Evolutionary conservation across 805 yeast genomes (phyloP).

Genomic region (Kodamaea restingae): DNA sequence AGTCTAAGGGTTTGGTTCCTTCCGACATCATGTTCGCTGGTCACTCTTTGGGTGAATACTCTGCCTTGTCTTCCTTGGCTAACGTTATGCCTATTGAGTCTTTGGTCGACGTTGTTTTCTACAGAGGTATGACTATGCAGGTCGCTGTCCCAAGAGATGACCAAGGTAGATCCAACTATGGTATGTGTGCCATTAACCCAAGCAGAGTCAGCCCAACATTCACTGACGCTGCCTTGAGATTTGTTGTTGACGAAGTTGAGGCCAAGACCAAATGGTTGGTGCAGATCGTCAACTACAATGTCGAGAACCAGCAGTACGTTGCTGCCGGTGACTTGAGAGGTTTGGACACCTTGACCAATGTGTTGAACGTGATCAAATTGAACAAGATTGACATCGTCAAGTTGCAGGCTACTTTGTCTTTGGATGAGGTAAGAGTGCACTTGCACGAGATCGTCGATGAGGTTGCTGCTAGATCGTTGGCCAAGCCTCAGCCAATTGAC

Average conservation of each 20-base stretch:
- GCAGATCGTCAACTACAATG: constrained; percentile 97
- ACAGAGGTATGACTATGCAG: constrained; percentile 99
- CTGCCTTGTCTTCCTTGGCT: constrained; percentile 94
- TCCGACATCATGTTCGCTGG: constrained; percentile 95
- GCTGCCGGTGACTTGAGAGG: constrained; percentile 98
- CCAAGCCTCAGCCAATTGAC: constrained; percentile 95
- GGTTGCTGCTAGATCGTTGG: constrained; percentile 73
- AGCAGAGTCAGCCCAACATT: constrained; percentile 85
- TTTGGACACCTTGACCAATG: constrained; percentile 88
- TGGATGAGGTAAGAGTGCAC: constrained; percentile 87
- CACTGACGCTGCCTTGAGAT: constrained; percentile 88
- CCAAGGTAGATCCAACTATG: constrained; percentile 93
- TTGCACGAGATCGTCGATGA: constrained; percentile 84
- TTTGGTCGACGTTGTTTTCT: constrained; percentile 94
- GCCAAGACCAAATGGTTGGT: constrained; percentile 86
- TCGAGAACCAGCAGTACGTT: constrained; percentile 97
- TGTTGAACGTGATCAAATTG: constrained; percentile 85
- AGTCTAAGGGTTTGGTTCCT: constrained; percentile 91
- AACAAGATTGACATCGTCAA: constrained; percentile 92
- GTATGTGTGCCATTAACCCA: constrained; percentile 99
- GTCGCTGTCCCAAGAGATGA: constrained; percentile 99
- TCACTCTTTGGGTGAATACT: constrained; percentile 98
- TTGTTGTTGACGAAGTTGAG: constrained; percentile 86
- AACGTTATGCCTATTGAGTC: constrained; percentile 99
- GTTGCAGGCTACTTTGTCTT: constrained; percentile 72